A percentile compares a stretch with the other conserved stretches of the same genome.
These are phyloP conservation scores for Alternaria brassicicola DNA, from an alignment of 2,329 filamentous ascomycete genomes.

Conservation along the genomic window DNA sequence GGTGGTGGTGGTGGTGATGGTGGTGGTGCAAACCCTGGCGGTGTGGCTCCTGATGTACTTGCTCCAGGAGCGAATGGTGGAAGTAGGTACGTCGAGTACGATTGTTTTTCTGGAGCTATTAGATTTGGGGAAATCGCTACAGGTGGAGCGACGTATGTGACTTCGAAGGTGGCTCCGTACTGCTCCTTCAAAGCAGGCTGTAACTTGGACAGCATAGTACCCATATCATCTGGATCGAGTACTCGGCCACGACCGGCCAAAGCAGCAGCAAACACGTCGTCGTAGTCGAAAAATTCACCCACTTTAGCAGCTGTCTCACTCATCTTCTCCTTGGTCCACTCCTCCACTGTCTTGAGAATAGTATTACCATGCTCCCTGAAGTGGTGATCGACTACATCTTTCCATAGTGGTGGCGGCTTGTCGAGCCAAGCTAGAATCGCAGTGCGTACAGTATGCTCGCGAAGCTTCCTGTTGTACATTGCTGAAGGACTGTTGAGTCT, in stretches of 20 bases:
- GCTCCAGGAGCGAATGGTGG: no score
- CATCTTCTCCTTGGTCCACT: conserved; percentile 23
- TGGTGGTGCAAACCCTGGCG: neutral
- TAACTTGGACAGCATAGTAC: conserved; percentile 7
- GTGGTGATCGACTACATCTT: conserved; percentile 33
- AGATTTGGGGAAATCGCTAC: neutral
- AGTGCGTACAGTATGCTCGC: conserved; percentile 35
- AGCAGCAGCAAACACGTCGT: neutral
- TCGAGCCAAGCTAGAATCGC: conserved; percentile 46
- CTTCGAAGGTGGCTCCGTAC: conserved; percentile 1
- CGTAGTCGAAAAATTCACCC: neutral
- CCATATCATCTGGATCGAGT: neutral
- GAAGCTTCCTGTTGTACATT: conserved; percentile 36
- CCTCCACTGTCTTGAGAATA: conserved; percentile 30
- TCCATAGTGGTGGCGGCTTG: conserved; percentile 25
- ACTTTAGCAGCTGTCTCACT: no score
- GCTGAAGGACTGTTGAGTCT: conserved; percentile 13
- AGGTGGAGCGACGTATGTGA: neutral
- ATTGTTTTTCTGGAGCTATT: neutral
- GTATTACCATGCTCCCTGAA: conserved; percentile 32
- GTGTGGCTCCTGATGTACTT: neutral
- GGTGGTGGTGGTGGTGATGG: neutral
- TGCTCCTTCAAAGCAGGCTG: conserved; percentile 7
- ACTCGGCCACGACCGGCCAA: neutral
- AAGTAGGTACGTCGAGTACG: neutral